Evolutionary conservation across 2,329 filamentous ascomycete species (phyloP).

Genomic region (Sodiomyces alkalinus): DNA sequence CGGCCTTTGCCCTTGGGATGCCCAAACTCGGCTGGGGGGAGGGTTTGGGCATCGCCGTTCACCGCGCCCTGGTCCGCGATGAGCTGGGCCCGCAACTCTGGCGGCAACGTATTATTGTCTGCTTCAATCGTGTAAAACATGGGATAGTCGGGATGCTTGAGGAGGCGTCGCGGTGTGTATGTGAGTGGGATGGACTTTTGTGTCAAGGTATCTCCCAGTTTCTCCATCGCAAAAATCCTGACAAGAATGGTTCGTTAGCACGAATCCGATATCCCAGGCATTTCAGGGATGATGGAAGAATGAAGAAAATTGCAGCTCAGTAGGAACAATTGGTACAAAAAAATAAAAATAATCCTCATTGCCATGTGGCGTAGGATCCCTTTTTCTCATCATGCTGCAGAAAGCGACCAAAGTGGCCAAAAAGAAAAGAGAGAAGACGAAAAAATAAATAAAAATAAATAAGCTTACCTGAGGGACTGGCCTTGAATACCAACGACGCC

Average conservation of each 20-base stretch:
- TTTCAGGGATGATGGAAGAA: neutral
- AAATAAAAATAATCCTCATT: conserved; percentile 42
- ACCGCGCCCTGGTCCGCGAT: conserved; percentile 55
- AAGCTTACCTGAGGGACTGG: conserved; percentile 64
- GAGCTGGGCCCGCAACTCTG: conserved; percentile 59
- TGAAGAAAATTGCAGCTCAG: conserved; percentile 46
- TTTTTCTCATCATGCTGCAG: conserved; percentile 46
- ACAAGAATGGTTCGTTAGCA: conserved; percentile 21
- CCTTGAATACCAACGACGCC: conserved; percentile 90
- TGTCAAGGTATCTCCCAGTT: conserved; percentile 69
- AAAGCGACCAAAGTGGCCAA: conserved; percentile 19
- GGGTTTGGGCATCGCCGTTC: conserved; percentile 55
- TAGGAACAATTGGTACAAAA: conserved; percentile 88
- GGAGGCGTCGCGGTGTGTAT: conserved; percentile 79
- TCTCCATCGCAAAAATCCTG: conserved; percentile 83
- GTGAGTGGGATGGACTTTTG: conserved; percentile 75
- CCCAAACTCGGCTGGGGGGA: conserved; percentile 74
- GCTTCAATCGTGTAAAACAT: conserved; percentile 90
- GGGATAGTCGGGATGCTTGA: conserved; percentile 74
- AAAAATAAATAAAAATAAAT: conserved; percentile 7
- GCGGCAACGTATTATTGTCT: conserved; percentile 80
- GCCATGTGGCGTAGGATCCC: conserved; percentile 39
- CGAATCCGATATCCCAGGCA: conserved; percentile 4
- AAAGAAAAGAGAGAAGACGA: no score
- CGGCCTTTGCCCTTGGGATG: conserved; percentile 70